Conservation (phyloP, 2,329 filamentous ascomycete genomes). For the Fusarium devonianum region DNA sequence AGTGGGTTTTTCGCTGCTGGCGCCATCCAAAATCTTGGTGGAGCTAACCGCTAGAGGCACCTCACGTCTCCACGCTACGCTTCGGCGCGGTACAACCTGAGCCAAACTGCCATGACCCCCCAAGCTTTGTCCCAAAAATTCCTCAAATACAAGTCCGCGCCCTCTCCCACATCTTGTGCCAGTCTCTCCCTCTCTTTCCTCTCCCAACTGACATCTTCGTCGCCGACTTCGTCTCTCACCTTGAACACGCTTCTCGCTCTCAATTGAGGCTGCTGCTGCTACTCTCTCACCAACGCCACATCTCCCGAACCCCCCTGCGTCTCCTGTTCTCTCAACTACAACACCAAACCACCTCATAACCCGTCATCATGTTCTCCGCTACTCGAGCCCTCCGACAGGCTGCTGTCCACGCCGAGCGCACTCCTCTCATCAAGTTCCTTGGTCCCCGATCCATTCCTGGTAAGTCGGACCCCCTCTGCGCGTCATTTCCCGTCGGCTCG, state of each 20-base stretch:
- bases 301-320: slow-evolving; percentile 22
- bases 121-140: slow-evolving; percentile 32
- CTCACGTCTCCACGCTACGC: slow-evolving; percentile 10
- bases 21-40: slow-evolving; percentile 16
- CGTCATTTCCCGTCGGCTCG: neutral
- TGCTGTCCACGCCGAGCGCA: slow-evolving; percentile 65
- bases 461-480: slow-evolving; percentile 47
- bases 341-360: slow-evolving; percentile 12
- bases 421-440: slow-evolving; percentile 68
- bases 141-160: slow-evolving; percentile 39
- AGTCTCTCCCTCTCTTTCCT: slow-evolving; percentile 9
- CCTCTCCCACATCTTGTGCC: slow-evolving; percentile 24
- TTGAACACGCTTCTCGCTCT: slow-evolving; percentile 11
- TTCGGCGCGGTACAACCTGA: slow-evolving; percentile 32
- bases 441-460: slow-evolving; percentile 66
- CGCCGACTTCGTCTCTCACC: neutral
- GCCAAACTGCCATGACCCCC: neutral
- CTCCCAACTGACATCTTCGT: slow-evolving; percentile 17
- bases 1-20: too few relatives aligned
- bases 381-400: slow-evolving; percentile 66
- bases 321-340: slow-evolving; percentile 5
- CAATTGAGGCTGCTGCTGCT: neutral
- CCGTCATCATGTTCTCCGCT: slow-evolving; percentile 59
- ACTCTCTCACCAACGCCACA: neutral
- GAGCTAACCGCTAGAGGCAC: slow-evolving; percentile 8